Conservation (phyloP, 441 rosid species). For the Sinapis alba region DNA sequence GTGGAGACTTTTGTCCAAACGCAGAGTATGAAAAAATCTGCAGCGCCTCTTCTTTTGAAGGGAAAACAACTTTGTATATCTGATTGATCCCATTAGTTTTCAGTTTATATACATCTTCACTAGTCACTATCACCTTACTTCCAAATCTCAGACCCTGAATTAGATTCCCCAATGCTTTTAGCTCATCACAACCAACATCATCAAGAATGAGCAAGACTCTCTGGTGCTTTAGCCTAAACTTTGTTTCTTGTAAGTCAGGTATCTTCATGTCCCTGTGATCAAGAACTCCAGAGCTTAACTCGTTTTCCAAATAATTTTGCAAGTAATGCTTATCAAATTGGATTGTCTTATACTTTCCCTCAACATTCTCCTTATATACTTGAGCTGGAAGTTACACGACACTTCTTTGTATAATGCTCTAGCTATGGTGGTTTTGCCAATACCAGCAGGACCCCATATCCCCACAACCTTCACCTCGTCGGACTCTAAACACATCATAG, state of each 20-base stretch:
- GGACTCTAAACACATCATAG: background rate
- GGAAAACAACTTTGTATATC: constrained; percentile 8
- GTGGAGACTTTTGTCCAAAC: constrained; percentile 25
- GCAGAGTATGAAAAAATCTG: constrained; percentile 22
- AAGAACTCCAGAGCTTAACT: background rate
- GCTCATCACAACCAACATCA: background rate
- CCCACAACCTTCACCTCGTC: constrained; percentile 14
- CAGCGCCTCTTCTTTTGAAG: constrained; percentile 12
- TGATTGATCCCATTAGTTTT: background rate
- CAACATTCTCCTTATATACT: background rate
- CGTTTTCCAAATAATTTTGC: background rate
- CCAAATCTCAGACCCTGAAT: constrained; percentile 7
- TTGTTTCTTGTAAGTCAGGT: background rate
- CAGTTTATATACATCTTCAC: background rate
- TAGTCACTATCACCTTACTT: constrained; percentile 15
- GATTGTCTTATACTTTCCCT: background rate
- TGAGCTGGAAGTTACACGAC: constrained; percentile 18
- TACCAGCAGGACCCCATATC: constrained; percentile 18
- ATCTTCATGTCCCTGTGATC: constrained; percentile 24
- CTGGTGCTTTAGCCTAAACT: background rate
- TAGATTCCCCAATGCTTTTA: background rate
- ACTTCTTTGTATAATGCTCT: constrained; percentile 13
- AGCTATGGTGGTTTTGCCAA: constrained; percentile 23
- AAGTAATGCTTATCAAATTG: background rate
- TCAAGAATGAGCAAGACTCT: constrained; percentile 29